Base-by-base conservation (phyloP, 2,329 filamentous ascomycete genomes). In the Rhytidhysteron rufulum region DNA sequence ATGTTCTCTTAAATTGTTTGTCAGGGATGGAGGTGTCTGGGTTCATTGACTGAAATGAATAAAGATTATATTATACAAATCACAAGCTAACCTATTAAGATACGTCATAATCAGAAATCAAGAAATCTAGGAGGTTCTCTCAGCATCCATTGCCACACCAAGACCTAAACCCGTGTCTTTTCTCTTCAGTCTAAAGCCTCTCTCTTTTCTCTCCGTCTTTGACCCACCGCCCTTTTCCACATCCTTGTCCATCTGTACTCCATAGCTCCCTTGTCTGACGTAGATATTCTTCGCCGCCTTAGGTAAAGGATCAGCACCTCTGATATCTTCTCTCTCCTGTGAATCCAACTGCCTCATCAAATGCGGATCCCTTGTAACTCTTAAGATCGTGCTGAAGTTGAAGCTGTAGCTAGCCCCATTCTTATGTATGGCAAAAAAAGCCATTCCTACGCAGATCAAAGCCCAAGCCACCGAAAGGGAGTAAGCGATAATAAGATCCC, bases 401-500 rank as follows among this genome's bases (percentile, higher is more conserved):
- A 20, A n/a, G 10, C 8, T 4, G 33, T 22, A 35, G 16, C 6
- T 19, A 7, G 18, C 19, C 13, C 19, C 16, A 21, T 35, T 35
- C 33, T 35, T 18, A 24, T 17, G 11, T 8, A 35, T 22, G 17
- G 18, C 33, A 20, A 35, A 5, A 7, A 8, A 11, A 21, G 18
- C 19, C 6, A 35, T 17, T 6, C 21, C 11, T 4, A 20, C 24
- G 10, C 17, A 20, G 4, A 35, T 13, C 11, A 35, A 5, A 8
- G 33, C 19, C 33, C 17, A 24, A 20, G 24, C 21, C 13, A 35
- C 17, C 11, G 8, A 22, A 20, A 35, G 33, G 16, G 16, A 17
- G 32, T 34, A 34, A 5, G 18, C 32, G 15, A 34, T 34, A 8
- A 20, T 18, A 21, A 35, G 33, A 15, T 35, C 33, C 20, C n/a